These are phyloP conservation scores for Phanerodontia chrysosporium DNA, from an alignment of 768 basidiomycete genomes.

Conservation along the genomic window DNA sequence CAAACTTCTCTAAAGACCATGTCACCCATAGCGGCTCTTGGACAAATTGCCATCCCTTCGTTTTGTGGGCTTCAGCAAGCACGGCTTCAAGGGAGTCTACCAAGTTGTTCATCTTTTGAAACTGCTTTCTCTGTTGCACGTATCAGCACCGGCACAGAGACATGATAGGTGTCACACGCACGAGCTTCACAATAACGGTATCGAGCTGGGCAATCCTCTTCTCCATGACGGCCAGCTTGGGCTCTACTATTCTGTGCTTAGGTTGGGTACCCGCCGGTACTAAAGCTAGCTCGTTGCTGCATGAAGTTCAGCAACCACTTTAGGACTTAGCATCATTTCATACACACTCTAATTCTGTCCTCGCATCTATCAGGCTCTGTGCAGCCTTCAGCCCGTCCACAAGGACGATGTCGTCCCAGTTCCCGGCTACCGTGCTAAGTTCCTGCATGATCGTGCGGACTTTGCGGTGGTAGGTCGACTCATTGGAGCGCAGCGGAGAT, in stretches of 20 bases:
- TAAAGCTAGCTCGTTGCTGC: conserved; percentile 61
- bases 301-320: background rate
- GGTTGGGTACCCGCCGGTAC: conserved; percentile 52
- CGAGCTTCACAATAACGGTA: conserved; percentile 57
- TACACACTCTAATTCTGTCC: conserved; percentile 82
- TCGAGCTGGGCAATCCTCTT: conserved; percentile 57
- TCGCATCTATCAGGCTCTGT: conserved; percentile 64
- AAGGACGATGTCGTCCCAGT: conserved; percentile 82
- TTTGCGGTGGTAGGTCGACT: conserved; percentile 81
- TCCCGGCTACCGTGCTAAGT: conserved; percentile 53
- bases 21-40: conserved; percentile 77
- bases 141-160: background rate
- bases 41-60: conserved; percentile 71
- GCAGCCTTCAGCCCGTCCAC: conserved; percentile 77
- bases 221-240: conserved; percentile 68
- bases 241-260: conserved; percentile 52
- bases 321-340: background rate
- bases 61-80: conserved; percentile 63
- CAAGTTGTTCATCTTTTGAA: conserved; percentile 57
- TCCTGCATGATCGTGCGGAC: conserved; percentile 67
- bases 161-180: conserved; percentile 24
- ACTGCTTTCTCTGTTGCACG: conserved; percentile 57
- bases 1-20: conserved; percentile 79
- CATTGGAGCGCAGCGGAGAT: conserved; percentile 41
- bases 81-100: conserved; percentile 64